Conservation (phyloP, 163 green algal genomes). For the Chloromonas sp. region DNA sequence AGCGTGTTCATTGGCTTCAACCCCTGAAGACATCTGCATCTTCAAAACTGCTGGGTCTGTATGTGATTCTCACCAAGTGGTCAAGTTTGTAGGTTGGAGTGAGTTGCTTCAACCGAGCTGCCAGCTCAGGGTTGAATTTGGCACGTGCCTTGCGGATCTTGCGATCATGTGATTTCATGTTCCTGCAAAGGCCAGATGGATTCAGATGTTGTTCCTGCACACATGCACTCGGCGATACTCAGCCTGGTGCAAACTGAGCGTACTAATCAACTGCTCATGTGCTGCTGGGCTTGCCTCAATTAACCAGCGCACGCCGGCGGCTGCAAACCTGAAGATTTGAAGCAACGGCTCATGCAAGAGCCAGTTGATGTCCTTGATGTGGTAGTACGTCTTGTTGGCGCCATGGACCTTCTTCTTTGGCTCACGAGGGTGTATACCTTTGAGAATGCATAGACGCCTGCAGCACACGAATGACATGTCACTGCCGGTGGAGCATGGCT, state of each 20-base stretch:
- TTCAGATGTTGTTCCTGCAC: too few relatives aligned
- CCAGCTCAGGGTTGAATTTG: slow-evolving; percentile 72
- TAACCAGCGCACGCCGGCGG: too few relatives aligned
- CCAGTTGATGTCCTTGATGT: slow-evolving; percentile 97
- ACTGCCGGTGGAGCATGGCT: background rate
- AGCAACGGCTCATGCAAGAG: slow-evolving; percentile 94
- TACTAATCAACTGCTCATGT: too few relatives aligned
- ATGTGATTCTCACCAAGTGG: slow-evolving; percentile 74
- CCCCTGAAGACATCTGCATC: too few relatives aligned
- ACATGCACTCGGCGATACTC: too few relatives aligned
- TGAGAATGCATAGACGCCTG: slow-evolving; percentile 97
- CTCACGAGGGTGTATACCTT: slow-evolving; percentile 95
- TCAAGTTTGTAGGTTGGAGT: slow-evolving; percentile 83
- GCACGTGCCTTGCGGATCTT: slow-evolving; percentile 78
- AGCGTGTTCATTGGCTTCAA: too few relatives aligned
- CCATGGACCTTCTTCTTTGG: slow-evolving; percentile 94
- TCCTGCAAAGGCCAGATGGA: slow-evolving; percentile 19
- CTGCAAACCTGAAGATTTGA: slow-evolving; percentile 69
- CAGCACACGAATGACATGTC: background rate
- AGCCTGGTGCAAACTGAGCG: too few relatives aligned
- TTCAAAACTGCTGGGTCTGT: too few relatives aligned
- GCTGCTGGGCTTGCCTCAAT: too few relatives aligned
- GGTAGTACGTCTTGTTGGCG: slow-evolving; percentile 98
- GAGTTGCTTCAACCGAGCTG: slow-evolving; percentile 55
- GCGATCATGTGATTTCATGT: slow-evolving; percentile 50